Evolutionary conservation across 805 yeast species (phyloP).

Genomic region (Hanseniaspora singularis): DNA sequence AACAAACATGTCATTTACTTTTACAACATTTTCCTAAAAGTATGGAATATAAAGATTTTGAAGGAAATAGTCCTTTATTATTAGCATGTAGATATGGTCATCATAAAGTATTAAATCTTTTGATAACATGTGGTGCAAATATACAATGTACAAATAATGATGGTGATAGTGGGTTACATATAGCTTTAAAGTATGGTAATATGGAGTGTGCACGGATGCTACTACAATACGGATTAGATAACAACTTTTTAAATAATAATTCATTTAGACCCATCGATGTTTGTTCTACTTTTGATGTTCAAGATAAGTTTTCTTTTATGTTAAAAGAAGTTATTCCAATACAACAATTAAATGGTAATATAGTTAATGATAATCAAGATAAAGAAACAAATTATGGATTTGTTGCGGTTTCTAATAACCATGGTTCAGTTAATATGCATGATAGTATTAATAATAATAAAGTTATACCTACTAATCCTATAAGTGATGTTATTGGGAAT

Average conservation of each 20-base stretch:
- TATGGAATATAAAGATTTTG: conserved; percentile 37
- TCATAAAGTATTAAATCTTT: conserved; percentile 48
- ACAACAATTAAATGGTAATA: neutral
- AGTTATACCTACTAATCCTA: neutral
- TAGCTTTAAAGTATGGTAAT: conserved; percentile 64
- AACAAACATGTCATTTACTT: conserved; percentile 60
- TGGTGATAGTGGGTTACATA: conserved; percentile 76
- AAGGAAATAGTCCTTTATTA: conserved; percentile 56
- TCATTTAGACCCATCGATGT: conserved; percentile 59
- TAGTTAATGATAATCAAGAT: neutral
- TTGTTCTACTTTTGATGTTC: conserved; percentile 42
- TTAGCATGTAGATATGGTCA: conserved; percentile 50
- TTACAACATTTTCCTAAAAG: conserved; percentile 51
- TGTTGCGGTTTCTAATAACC: no score
- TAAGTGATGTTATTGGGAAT: neutral
- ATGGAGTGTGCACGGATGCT: conserved; percentile 44
- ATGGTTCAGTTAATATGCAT: no score
- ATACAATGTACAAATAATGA: conserved; percentile 55
- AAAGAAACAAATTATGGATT: neutral
- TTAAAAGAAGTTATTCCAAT: conserved; percentile 16
- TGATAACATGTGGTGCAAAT: conserved; percentile 68
- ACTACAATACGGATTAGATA: conserved; percentile 36
- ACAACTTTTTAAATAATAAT: conserved; percentile 38
- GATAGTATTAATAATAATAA: neutral
- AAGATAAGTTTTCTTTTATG: conserved; percentile 31